Evolutionary conservation across 495 filamentous ascomycete genomes (phyloP).

Genomic region (Rhizodiscina lignyota): DNA sequence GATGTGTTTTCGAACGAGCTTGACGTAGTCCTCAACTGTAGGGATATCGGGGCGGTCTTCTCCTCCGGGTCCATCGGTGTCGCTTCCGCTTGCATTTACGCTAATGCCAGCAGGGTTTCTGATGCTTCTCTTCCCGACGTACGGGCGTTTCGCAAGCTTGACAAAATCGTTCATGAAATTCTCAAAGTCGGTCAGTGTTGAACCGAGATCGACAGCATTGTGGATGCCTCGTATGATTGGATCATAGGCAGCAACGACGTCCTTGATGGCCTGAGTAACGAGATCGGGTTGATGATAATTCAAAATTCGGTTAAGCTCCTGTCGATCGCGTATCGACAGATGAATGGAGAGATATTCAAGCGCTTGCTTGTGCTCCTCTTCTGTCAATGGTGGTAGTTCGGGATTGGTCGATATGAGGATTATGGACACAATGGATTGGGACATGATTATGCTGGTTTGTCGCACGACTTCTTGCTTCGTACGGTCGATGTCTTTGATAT

Average conservation of each 20-base stretch:
- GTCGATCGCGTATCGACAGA: slow-evolving; percentile 42
- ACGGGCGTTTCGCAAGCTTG: slow-evolving; percentile 21
- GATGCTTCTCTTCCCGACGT: not conserved
- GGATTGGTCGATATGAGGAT: slow-evolving; percentile 21
- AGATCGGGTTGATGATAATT: slow-evolving; percentile 42
- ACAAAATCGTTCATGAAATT: slow-evolving; percentile 45
- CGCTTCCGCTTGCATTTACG: not conserved
- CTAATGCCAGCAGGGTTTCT: not conserved
- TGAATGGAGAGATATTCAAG: slow-evolving; percentile 41
- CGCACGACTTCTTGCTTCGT: slow-evolving; percentile 30
- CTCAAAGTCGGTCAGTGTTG: slow-evolving; percentile 37
- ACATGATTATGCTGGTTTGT: slow-evolving; percentile 20
- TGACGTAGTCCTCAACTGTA: slow-evolving; percentile 44
- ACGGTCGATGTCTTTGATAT: slow-evolving; percentile 26
- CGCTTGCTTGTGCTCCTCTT: slow-evolving; percentile 33
- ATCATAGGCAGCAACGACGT: slow-evolving; percentile 41
- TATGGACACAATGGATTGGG: slow-evolving; percentile 33
- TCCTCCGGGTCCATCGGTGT: not conserved
- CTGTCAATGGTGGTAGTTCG: slow-evolving; percentile 20
- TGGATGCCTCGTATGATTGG: slow-evolving; percentile 47
- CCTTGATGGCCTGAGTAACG: slow-evolving; percentile 38
- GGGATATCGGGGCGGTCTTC: slow-evolving; percentile 15
- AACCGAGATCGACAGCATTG: slow-evolving; percentile 44
- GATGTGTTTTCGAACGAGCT: slow-evolving; percentile 35
- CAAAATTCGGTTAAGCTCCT: slow-evolving; percentile 37